Conservation (phyloP, 2,329 filamentous ascomycete genomes). For the Paraphaeosphaeria sporulosa region DNA sequence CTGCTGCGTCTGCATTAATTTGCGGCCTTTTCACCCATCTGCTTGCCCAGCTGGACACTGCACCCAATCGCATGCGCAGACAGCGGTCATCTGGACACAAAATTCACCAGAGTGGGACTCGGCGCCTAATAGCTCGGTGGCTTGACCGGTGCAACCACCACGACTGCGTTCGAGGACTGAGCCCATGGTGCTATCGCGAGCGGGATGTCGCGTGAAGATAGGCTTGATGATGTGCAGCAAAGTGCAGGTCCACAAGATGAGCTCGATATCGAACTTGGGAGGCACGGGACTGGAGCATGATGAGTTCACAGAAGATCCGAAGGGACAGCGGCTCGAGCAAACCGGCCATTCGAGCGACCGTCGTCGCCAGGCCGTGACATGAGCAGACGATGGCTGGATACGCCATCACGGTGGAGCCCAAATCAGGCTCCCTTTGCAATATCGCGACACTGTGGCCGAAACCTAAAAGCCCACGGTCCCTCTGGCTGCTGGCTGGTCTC, state of each 20-base stretch:
- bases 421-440: slow-evolving; percentile 14
- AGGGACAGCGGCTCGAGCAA: slow-evolving; percentile 38
- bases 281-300: slow-evolving; percentile 20
- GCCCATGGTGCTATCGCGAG: slow-evolving; percentile 19
- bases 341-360: slow-evolving; percentile 14
- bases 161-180: slow-evolving; percentile 19
- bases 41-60: slow-evolving; percentile 17
- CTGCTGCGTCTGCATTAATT: slow-evolving; percentile 33
- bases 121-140: slow-evolving; percentile 45
- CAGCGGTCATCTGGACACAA: slow-evolving; percentile 34
- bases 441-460: slow-evolving; percentile 12
- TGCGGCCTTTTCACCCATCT: slow-evolving; percentile 36
- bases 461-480: slow-evolving; percentile 12
- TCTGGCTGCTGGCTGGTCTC: slow-evolving; percentile 1
- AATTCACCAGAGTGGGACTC: slow-evolving; percentile 38
- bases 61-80: slow-evolving; percentile 28
- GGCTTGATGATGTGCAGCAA: slow-evolving; percentile 38
- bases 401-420: neutral
- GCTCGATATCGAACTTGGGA: slow-evolving; percentile 18
- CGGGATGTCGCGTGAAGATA: slow-evolving; percentile 28
- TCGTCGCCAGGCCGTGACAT: slow-evolving; percentile 20
- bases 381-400: slow-evolving; percentile 14
- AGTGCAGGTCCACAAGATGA: slow-evolving; percentile 23
- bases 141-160: slow-evolving; percentile 35
- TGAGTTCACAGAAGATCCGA: slow-evolving; percentile 14